Base-by-base conservation (phyloP, 2,329 filamentous ascomycete genomes). In the Dryadomyces quercus-mongolicae region DNA sequence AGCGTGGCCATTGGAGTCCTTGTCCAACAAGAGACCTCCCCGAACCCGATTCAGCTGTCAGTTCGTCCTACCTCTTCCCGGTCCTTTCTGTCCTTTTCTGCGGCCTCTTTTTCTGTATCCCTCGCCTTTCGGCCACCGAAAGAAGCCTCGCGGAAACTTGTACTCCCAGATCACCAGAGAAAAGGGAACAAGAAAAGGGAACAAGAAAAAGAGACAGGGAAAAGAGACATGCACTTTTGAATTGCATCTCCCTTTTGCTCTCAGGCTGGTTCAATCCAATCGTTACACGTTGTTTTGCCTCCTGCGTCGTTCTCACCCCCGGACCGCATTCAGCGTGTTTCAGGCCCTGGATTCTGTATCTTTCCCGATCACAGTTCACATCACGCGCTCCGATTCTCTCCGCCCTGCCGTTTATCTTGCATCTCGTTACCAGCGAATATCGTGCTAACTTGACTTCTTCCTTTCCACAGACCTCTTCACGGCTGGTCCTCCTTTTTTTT, bases 1-100 rank as follows among this genome's bases (percentile, higher is more conserved):
- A 58, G 46, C 47, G 53, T 52, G 53, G 51, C 31, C 51, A 50
- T 54, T 40, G 55, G 52, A 53, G 50, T 56, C 46, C 15, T 43
- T 56, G 55, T 54, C 55, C 48, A 40, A 56, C 57, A 43, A 18
- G 49, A 44, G n/a, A 31, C 36, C 13, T 5, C n/a, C 20, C 49
- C 42, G 34, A 49, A 46, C 49, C 47, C 50, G 21, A 47, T 40
- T 45, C 48, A 47, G 51, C 42, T 52, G 45, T 52, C 51, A 55
- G 49, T 54, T 40, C 34, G 50, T 55, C 56, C 51, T 55, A 38
- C 54, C 46, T 50, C 20, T 43, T n/a, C n/a, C 25, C 42, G 25
- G 22, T 53, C 51, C 20, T 21, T 34, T 47, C 36, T 22, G 20
- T 38, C 49, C 16, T 31, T 42, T 42, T 15, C 36, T 38, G 36